phyloP scores from a whole-genome alignment of 305 asterid species.

The Fraxinus ornus region DNA sequence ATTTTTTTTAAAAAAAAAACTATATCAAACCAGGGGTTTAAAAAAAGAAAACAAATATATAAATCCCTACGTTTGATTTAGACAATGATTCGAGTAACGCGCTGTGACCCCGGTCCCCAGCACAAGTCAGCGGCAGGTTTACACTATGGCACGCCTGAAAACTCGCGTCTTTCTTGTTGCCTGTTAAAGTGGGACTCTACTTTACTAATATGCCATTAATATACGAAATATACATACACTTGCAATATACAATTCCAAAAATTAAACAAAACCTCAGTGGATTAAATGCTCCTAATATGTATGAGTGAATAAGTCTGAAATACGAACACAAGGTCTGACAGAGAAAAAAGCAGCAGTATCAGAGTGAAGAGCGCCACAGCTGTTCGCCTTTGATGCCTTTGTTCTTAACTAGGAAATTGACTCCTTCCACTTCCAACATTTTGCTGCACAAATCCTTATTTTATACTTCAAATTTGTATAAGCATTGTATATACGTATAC shows the following conservation, averaged over 20 bases:
- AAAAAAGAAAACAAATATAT: no score
- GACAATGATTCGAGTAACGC: background rate
- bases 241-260: background rate
- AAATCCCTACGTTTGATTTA: background rate
- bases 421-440: constrained; percentile 20
- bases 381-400: constrained; percentile 44
- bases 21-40: background rate
- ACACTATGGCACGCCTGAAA: constrained; percentile 31
- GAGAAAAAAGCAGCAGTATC: constrained; percentile 1
- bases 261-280: background rate
- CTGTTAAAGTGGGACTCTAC: background rate
- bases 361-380: constrained; percentile 38
- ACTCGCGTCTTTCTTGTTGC: constrained; percentile 5
- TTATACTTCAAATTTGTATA: background rate
- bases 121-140: constrained; percentile 11
- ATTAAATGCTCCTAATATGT: no score
- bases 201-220: background rate
- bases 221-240: background rate
- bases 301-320: background rate
- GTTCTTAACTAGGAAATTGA: constrained; percentile 47
- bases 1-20: no score
- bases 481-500: background rate
- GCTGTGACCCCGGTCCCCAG: background rate
- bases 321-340: background rate
- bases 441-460: constrained; percentile 2